Percentiles rank a stretch among this genome's conserved stretches.
phyloP scores from a whole-genome alignment of 2,329 filamentous ascomycete genomes.

The Aurifilum marmelostoma region DNA sequence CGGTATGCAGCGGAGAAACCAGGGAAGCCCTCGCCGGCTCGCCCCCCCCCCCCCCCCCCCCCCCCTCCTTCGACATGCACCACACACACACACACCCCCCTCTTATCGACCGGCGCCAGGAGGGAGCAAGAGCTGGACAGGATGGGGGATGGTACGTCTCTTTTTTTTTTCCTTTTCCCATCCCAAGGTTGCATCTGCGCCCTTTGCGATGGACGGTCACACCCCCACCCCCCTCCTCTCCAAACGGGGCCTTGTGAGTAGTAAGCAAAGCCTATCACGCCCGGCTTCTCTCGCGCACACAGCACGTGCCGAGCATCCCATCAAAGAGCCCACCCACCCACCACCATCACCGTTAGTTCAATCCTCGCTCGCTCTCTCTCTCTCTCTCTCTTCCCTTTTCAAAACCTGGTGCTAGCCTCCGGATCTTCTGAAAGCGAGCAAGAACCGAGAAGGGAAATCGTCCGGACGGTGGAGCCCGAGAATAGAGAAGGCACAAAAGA shows the following conservation, averaged over 20 bases:
- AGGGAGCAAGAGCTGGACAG: too few species aligned
- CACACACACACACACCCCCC: too few species aligned
- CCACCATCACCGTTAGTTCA: too few species aligned
- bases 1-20: neutral
- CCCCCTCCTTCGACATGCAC: neutral
- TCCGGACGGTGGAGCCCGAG: neutral
- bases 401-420: neutral
- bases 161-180: too few species aligned
- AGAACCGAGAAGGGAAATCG: neutral
- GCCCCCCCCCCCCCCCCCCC: neutral
- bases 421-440: neutral
- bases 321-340: conserved; percentile 3
- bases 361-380: neutral
- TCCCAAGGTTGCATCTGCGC: too few species aligned
- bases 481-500: neutral
- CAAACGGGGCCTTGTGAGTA: too few species aligned
- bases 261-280: neutral
- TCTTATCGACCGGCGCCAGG: neutral
- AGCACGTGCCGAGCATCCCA: conserved; percentile 2
- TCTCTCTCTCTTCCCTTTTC: neutral
- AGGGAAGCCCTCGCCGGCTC: neutral
- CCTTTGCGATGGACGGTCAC: too few species aligned
- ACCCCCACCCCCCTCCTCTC: too few species aligned
- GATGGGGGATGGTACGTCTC: too few species aligned
- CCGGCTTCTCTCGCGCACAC: neutral